phyloP scores from a whole-genome alignment of 805 yeast genomes.

The Starmera pachycereana region DNA sequence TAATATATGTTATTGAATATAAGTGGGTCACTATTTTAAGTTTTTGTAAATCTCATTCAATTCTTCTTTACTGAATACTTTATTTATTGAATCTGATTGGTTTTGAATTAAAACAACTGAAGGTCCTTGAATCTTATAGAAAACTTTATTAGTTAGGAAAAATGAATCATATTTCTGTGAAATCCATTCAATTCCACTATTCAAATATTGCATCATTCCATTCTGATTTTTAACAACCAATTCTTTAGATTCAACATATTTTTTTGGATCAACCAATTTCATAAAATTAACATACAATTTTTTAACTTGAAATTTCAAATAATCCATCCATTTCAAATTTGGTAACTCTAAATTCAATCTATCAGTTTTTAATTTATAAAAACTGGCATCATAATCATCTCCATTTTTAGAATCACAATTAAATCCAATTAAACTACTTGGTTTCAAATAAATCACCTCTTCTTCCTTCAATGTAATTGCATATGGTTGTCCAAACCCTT shows the following conservation, averaged over 20 bases:
- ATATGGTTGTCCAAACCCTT: slow-evolving; percentile 21
- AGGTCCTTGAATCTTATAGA: slow-evolving; percentile 20
- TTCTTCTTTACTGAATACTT: slow-evolving; percentile 7
- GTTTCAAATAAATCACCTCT: slow-evolving; percentile 16
- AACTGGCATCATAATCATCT: slow-evolving; percentile 5
- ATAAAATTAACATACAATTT: background rate
- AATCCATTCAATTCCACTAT: slow-evolving; percentile 1
- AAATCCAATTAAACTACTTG: slow-evolving; percentile 9
- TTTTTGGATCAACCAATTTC: background rate
- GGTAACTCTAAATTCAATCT: background rate
- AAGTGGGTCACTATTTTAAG: slow-evolving; percentile 1
- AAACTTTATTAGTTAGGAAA: slow-evolving; percentile 11
- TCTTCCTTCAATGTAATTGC: slow-evolving; percentile 13
- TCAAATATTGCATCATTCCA: no score
- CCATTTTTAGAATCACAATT: slow-evolving; percentile 3
- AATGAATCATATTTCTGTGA: slow-evolving; percentile 6
- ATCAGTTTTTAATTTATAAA: slow-evolving; percentile 2
- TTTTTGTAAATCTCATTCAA: slow-evolving; percentile 7
- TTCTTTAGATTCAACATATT: background rate
- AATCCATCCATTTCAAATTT: background rate
- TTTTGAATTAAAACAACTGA: slow-evolving; percentile 20
- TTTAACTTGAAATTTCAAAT: background rate
- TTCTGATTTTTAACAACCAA: background rate
- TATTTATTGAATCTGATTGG: background rate
- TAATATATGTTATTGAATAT: background rate